Evolutionary conservation across 257 asterid species (phyloP).

Genomic region (Ehretia macrophylla): DNA sequence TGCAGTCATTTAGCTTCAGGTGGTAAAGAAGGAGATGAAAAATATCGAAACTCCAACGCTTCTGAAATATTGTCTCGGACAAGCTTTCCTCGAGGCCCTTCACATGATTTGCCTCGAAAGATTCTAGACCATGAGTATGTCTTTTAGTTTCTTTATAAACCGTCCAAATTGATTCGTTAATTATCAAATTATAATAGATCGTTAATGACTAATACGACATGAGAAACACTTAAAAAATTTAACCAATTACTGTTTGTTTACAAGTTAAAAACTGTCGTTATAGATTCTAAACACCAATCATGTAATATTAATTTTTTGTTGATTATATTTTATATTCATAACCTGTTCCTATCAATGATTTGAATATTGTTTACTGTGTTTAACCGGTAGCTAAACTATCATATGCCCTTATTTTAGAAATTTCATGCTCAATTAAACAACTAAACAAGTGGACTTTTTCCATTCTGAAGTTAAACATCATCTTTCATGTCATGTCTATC

Average conservation of each 20-base stretch:
- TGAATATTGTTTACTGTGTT: no score
- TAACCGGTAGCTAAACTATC: no score
- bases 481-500: no score
- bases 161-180: slow-evolving; percentile 23
- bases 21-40: slow-evolving; percentile 38
- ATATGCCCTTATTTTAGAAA: no score
- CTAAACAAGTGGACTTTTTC: no score
- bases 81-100: slow-evolving; percentile 40
- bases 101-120: slow-evolving; percentile 42
- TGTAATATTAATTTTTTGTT: slow-evolving; percentile 18
- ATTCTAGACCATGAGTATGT: slow-evolving; percentile 61
- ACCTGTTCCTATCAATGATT: background rate
- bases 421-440: no score
- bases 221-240: no score
- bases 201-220: no score
- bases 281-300: slow-evolving; percentile 23
- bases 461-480: no score
- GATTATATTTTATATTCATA: background rate
- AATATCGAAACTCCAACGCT: slow-evolving; percentile 42
- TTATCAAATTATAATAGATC: slow-evolving; percentile 2
- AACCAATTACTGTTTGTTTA: slow-evolving; percentile 22
- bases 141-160: background rate
- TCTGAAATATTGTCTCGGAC: slow-evolving; percentile 48
- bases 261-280: slow-evolving; percentile 32
- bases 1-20: slow-evolving; percentile 38